Conservation (phyloP, 768 basidiomycete genomes). For the Aureoboletus auriporus region DNA sequence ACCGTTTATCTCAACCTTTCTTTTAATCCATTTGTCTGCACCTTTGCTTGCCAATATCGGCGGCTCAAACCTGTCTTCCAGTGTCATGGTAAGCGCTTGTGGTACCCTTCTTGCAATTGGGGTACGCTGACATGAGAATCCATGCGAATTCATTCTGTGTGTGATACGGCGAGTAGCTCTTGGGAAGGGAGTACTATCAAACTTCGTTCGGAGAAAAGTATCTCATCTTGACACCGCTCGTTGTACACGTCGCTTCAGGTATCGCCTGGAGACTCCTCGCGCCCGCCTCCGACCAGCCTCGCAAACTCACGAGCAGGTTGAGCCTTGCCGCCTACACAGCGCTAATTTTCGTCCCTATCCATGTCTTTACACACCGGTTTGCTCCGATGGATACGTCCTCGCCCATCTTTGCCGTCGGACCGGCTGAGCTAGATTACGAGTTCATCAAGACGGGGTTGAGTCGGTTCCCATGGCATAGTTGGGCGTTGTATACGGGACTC, state of each 20-base stretch:
- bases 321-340: conserved; percentile 61
- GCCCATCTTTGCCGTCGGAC: conserved; percentile 47
- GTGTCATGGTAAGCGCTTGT: conserved; percentile 55
- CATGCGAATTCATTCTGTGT: no score
- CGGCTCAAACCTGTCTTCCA: conserved; percentile 63
- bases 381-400: conserved; percentile 43
- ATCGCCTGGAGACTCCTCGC: conserved; percentile 55
- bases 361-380: conserved; percentile 65
- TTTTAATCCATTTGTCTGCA: conserved; percentile 72
- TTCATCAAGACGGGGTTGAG: conserved; percentile 73
- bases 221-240: conserved; percentile 65
- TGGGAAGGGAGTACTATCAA: conserved; percentile 87
- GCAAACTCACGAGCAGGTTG: conserved; percentile 41
- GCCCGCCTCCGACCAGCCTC: conserved; percentile 28
- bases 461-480: conserved; percentile 58
- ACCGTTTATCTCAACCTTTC: conserved; percentile 74
- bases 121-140: background rate
- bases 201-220: conserved; percentile 62
- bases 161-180: conserved; percentile 42
- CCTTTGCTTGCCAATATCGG: conserved; percentile 70
- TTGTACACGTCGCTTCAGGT: conserved; percentile 57
- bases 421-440: conserved; percentile 77
- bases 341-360: conserved; percentile 60
- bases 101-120: background rate
- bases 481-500: conserved; percentile 60